Evolutionary conservation across 1,284 basidiomycete genomes (phyloP).

Genomic region (Cutaneotrichosporon mucoides): DNA sequence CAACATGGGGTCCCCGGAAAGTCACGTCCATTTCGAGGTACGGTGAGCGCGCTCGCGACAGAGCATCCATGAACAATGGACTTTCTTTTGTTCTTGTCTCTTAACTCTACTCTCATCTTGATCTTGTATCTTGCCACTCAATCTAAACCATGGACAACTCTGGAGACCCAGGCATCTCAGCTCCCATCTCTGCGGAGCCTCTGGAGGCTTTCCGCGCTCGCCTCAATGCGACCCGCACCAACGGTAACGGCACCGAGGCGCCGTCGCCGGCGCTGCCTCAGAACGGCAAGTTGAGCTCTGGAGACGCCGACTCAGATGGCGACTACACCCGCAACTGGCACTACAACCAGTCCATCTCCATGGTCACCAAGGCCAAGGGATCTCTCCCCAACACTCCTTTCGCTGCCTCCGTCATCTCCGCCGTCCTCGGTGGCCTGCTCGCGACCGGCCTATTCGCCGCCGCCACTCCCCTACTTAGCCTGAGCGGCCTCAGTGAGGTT

Average conservation of each 20-base stretch:
- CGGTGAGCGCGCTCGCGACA: too few species aligned
- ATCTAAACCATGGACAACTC: too few species aligned
- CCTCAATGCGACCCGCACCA: neutral
- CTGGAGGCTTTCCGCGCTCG: neutral
- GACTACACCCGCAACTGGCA: neutral
- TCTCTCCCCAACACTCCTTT: slow-evolving; percentile 79
- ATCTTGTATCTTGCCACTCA: neutral
- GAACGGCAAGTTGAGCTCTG: too few species aligned
- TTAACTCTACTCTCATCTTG: neutral
- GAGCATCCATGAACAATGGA: too few species aligned
- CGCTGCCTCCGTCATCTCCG: slow-evolving; percentile 65
- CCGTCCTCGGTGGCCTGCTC: slow-evolving; percentile 59
- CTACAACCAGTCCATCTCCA: neutral
- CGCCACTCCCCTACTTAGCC: slow-evolving; percentile 52
- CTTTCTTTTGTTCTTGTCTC: neutral
- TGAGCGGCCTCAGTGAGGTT: slow-evolving; percentile 47
- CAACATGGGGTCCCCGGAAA: too few species aligned
- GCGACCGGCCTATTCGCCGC: slow-evolving; percentile 42
- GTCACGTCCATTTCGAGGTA: too few species aligned
- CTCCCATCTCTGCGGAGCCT: neutral
- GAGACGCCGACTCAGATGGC: neutral
- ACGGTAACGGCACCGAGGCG: too few species aligned
- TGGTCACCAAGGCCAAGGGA: slow-evolving; percentile 51
- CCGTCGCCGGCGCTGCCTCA: too few species aligned
- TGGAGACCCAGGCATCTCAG: neutral